Base-by-base conservation (phyloP, 1,284 basidiomycete genomes). In the Pseudozyma sp. region DNA sequence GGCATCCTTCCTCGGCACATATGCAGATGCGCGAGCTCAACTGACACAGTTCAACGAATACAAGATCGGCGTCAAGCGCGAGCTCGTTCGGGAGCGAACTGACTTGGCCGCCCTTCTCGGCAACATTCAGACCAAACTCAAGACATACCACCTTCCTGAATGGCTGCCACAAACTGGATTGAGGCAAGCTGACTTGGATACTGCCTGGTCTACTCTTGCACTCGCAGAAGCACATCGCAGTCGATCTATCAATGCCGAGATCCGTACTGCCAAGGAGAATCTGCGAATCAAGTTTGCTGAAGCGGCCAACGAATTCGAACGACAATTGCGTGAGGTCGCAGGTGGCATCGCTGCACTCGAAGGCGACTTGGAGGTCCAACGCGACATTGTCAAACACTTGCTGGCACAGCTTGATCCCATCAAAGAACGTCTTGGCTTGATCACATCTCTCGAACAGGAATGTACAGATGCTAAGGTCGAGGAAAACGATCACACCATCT, bases 401-500 rank as follows among this genome's bases (percentile, higher is more conserved):
- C 70, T 76, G 14, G 52, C 52, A 5, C 55, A 56, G 14, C 64
- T 82, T 10, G 73, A 63, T 19, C 71, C 73, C 1, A 68, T 79
- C 65, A 70, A 70, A 40, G 64, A 69, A 19, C 49, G 56, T 13
- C 66, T 82, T 1, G 39, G 49, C 16, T 39, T 55, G 21, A 63
- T 82, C 43, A 62, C 63, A 7, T 50, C 55, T 14, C 58, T 77
- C 43, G 79, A 82, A 40, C 56, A 88, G 10, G 92, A 92, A 60
- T 97, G 95, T 83, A 86, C 87, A 5, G 90, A 91, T n/a, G 95
- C 95, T 18, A 97, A 95, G 77, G 92, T 97, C 3, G 96, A 97
- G 82, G 96, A 97, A 86, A 97, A 97, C 85, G 95, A 97, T 84
- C 93, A 97, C 82, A 97, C 95, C 0, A 90, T 96, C 14, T 92